Evolutionary conservation across 495 filamentous ascomycete genomes (phyloP).

Genomic region (Xylaria bambusicola): DNA sequence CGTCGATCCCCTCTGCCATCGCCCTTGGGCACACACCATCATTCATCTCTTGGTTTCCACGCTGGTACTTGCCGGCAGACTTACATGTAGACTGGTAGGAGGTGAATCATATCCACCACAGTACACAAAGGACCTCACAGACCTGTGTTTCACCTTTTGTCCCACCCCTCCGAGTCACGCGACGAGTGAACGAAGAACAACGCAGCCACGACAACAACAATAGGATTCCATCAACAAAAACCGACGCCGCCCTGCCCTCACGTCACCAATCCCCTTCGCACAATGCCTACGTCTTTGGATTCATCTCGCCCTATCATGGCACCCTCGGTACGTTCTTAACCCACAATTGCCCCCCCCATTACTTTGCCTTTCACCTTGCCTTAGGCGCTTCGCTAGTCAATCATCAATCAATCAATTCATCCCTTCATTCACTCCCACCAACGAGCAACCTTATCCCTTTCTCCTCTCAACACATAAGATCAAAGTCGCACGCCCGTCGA

Average conservation of each 20-base stretch:
- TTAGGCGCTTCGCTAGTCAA: too few species aligned
- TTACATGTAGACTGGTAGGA: too few species aligned
- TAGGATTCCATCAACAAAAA: too few species aligned
- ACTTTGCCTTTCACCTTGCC: not conserved
- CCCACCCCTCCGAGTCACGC: not conserved
- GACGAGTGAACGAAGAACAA: too few species aligned
- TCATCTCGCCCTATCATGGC: constrained; percentile 78
- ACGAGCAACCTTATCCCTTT: not conserved
- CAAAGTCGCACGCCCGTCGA: not conserved
- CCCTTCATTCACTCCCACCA: not conserved
- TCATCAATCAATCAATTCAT: not conserved
- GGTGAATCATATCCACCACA: not conserved
- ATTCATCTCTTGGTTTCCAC: too few species aligned
- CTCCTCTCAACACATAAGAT: not conserved
- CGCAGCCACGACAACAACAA: too few species aligned
- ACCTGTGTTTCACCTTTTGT: not conserved
- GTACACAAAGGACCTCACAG: not conserved
- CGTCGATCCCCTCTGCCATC: too few species aligned
- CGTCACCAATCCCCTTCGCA: not conserved
- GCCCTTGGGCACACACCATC: too few species aligned
- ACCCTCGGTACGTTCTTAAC: constrained; percentile 63
- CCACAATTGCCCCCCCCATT: not conserved
- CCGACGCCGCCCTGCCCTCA: not conserved
- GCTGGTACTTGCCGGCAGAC: too few species aligned
- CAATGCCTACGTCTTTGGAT: constrained; percentile 69